Base-by-base conservation (phyloP, 805 yeast genomes). In the Candida railenensis region DNA sequence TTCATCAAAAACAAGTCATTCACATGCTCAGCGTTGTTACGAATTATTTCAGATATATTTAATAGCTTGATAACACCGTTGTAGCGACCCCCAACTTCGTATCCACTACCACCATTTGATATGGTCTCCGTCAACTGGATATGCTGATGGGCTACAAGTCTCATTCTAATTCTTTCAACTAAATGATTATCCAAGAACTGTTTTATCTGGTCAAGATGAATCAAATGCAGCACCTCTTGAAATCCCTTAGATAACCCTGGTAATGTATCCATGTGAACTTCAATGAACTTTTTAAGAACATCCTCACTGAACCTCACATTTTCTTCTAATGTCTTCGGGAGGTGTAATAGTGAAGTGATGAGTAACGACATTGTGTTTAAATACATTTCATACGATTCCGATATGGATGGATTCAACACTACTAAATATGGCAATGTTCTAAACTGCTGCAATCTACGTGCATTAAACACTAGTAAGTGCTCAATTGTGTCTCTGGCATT, bases 101-200 rank as follows among this genome's bases (percentile, higher is more conserved):
- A 75, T 3, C 63, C 58, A 16, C 15, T 19, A 5, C 57, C 54
- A 7, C 30, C 30, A 2, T 58, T 54, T 8, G 48, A 48, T n/a
- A 71, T 54, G 0, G 73, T 58, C 19, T 57, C 56, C 3, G 90
- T 73, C 32, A 89, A 66, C 44, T 79, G 78, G 19, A 89, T 76
- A 65, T 87, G 96, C 63, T 94, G 97, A 51, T 87, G 91, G 0
- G 95, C 90, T 45, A 90, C 73, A 42, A 91, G 70, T 47, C 96
- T 81, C 83, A 94, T 88, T 53, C 91, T 78, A 37, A 92, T 91
- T 50, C 97, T 76, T 53, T 91, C 96, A 46, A 78, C 74, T 55
- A 92, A 73, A 67, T 92, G 97, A 9, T 73, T 67, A 58, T 89
- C 88, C 52, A 92, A 69, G 53, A 91, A 87, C 2, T 61, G 57